Conservation (phyloP, 2,329 filamentous ascomycete genomes). For the Epichloe brachyelytri region DNA sequence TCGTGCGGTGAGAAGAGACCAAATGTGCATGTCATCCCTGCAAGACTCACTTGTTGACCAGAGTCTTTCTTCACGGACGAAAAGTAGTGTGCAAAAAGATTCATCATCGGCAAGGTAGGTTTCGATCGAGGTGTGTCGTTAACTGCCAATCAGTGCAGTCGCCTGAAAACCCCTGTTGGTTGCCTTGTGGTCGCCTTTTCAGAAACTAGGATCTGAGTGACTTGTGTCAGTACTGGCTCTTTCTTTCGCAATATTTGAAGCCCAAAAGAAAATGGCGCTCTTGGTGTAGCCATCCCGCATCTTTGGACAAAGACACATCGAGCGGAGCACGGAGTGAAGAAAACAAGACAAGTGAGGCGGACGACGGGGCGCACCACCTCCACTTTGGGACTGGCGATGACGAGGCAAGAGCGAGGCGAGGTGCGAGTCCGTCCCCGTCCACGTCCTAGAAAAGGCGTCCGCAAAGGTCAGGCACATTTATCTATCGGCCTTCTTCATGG, state of each 20-base stretch:
- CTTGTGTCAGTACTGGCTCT: neutral
- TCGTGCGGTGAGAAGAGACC: no score
- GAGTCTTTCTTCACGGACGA: neutral
- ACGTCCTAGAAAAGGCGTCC: neutral
- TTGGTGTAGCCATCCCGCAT: neutral
- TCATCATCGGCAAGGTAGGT: neutral
- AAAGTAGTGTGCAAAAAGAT: neutral
- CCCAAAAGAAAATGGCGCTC: neutral
- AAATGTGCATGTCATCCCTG: no score
- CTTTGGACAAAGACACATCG: neutral
- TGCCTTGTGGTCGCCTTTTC: slow-evolving; percentile 3
- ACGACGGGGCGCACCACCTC: slow-evolving; percentile 1
- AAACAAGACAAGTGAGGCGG: slow-evolving; percentile 1
- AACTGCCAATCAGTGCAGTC: neutral
- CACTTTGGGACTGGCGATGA: neutral
- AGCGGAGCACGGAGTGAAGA: neutral
- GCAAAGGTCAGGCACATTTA: neutral
- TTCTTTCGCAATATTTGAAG: neutral
- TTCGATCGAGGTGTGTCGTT: neutral
- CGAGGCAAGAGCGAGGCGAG: neutral
- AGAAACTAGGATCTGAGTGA: neutral
- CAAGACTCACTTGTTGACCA: no score
- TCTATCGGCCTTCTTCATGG: neutral
- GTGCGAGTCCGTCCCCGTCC: neutral
- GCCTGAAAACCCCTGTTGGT: neutral